Base-by-base conservation (phyloP, 2,329 filamentous ascomycete genomes). In the Fusarium sp. region DNA sequence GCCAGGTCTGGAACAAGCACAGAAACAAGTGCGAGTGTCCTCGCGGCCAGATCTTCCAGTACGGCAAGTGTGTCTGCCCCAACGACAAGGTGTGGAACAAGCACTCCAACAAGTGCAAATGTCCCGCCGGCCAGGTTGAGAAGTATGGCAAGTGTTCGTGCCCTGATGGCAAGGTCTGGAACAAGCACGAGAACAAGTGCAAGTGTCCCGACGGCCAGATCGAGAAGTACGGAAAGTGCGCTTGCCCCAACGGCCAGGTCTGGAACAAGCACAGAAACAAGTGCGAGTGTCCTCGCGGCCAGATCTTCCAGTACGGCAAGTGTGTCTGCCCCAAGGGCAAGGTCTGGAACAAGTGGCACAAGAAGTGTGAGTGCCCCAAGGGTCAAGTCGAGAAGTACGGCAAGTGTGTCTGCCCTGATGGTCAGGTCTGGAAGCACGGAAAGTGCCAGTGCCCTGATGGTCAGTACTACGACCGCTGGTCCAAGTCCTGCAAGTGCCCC, bases 401-500 rank as follows among this genome's bases (percentile, higher is more conserved):
- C 39, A 65, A 65, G 39, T 65, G 63, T 41, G 63, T n/a, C 8
- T 65, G 63, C 37, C 63, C 63, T 29, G 20, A 48, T 6, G 63
- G 63, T 11, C 62, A 41, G 24, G 37, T 43, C 50, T 64, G 50
- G 48, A 31, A 57, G 11, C 14, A 41, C 33, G 37, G 24, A 20
- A 64, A 57, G 16, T 64, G 62, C 48, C 20, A 64, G 35, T 64
- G 62, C 35, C 62, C 62, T 5, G 62, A 68, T 31, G 64, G 59
- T 4, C 59, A 72, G 24, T 58, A 14, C 22, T 72, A 64, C 37
- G 56, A 72, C 54, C 54, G 54, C 54, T 58, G 54, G 54, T 50
- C 37, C 18, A 65, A 65, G 64, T 45, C 14, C n/a, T 65, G 64
- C 70, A 73, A 76, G 69, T 75, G 73, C 33, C 69, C 73, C 52